Base-by-base conservation (phyloP, 176 grass and related monocot species). In the Triticum turgidum region DNA sequence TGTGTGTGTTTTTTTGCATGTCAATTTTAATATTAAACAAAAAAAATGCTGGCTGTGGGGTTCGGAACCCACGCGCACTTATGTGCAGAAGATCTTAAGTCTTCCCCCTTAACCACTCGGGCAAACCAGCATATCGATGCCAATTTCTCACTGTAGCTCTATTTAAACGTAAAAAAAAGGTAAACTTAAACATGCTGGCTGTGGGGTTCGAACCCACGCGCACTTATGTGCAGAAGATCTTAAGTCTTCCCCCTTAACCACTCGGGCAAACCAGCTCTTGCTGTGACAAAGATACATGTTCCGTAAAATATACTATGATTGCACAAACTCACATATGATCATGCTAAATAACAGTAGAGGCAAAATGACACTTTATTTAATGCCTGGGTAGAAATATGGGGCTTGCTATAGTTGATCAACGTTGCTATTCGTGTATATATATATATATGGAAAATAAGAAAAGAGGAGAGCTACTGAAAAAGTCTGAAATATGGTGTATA, bases 71-170 rank as follows among this genome's bases (percentile, higher is more conserved):
- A 97, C 91, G 95, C 90, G 95, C 95, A 94, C 92, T 97, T 79
- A 1, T 47, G 86, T 97, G 90, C 95, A 97, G 90, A 94, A 94
- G 92, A 97, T 94, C 92, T 94, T 94, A 92, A 94, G 92, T 93
- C 95, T 97, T 92, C 95, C 95, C 95, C 95, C 92, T 97, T 94
- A 97, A 97, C 95, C 95, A 94, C 92, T 97, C 95, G 92, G 90
- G 95, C 95, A 97, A 97, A 93, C 92, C 95, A 97, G 95, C 94
- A 24, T 2, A 30, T 30, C 29, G 29, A 30, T 30, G 29, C 29
- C 29, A 30, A 30, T 30, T 1, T 30, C 29, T 2, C 29, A 2
- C 29, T 30, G 1, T 1, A 30, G 2, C 1, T 30, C 29, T 30
- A 30, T 30, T 30, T 30, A 30, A 30, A 30, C 1, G 29, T 30